These are phyloP conservation scores for Capsicum rhomboideum DNA, from an alignment of 257 asterid species.

Conservation along the genomic window DNA sequence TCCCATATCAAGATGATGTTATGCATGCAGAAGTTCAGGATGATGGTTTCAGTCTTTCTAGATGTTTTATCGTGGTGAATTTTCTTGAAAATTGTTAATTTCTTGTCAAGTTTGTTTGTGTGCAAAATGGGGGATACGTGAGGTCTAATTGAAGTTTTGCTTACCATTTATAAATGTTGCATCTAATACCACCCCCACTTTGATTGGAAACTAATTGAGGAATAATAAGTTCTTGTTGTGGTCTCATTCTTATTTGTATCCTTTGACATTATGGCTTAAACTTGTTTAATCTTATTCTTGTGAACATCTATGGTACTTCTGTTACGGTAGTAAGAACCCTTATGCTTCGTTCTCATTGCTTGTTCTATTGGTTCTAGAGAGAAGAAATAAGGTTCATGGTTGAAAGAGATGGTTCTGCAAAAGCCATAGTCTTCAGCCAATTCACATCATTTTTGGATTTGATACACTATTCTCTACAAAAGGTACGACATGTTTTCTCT, in stretches of 20 bases:
- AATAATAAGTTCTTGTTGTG: not conserved
- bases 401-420: slow-evolving; percentile 97
- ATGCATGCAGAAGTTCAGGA: not conserved
- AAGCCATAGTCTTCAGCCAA: slow-evolving; percentile 95
- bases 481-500: slow-evolving; percentile 31
- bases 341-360: not conserved
- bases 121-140: not conserved
- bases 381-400: slow-evolving; percentile 92
- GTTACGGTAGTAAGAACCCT: not conserved
- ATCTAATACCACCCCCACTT: not conserved
- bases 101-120: not conserved
- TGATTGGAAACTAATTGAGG: not conserved
- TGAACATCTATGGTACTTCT: not conserved
- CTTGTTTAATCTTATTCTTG: not conserved
- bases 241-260: not conserved
- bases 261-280: not conserved
- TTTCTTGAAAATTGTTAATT: not conserved
- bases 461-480: slow-evolving; percentile 72
- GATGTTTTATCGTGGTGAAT: not conserved
- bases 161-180: not conserved
- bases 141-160: not conserved
- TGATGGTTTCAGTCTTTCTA: not conserved
- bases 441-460: slow-evolving; percentile 92
- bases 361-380: slow-evolving; percentile 45
- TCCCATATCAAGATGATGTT: not conserved